phyloP scores from a whole-genome alignment of 164 flowering plant species.

The Kalanchoe fedtschenkoi region DNA sequence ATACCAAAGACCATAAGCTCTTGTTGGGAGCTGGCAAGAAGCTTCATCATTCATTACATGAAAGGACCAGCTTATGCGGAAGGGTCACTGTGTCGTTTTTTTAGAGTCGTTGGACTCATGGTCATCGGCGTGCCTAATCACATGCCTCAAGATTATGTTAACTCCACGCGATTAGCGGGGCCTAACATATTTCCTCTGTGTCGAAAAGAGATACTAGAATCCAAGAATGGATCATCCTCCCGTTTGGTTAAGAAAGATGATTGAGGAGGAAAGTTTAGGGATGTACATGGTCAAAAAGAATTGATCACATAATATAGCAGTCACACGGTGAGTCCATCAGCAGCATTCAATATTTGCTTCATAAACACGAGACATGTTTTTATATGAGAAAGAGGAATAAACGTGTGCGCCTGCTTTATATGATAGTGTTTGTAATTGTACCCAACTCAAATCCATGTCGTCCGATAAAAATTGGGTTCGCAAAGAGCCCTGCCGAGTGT shows the following conservation, averaged over 20 bases:
- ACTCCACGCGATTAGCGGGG: conserved; percentile 16
- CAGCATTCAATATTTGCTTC: too few relatives aligned
- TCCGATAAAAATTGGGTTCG: too few relatives aligned
- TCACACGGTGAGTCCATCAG: too few relatives aligned
- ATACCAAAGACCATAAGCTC: conserved; percentile 22
- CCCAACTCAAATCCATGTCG: too few relatives aligned
- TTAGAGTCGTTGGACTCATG: conserved; percentile 24
- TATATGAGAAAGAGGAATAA: too few relatives aligned
- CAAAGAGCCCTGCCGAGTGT: too few relatives aligned
- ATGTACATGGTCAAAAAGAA: neutral
- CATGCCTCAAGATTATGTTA: conserved; percentile 28
- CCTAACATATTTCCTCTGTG: neutral
- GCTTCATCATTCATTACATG: conserved; percentile 16
- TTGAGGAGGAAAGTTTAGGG: neutral
- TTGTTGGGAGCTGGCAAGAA: conserved; percentile 24
- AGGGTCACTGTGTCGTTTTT: conserved; percentile 7
- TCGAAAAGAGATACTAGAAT: neutral
- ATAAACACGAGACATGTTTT: too few relatives aligned
- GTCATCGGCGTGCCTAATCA: conserved; percentile 29
- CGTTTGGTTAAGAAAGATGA: neutral
- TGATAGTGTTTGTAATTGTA: too few relatives aligned
- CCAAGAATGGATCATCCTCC: neutral
- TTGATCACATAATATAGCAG: too few relatives aligned
- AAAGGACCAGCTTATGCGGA: conserved; percentile 29
- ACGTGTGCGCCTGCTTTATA: too few relatives aligned